These are phyloP conservation scores for Shiraia bambusicola DNA, from an alignment of 2,329 filamentous ascomycete genomes.

Conservation along the genomic window DNA sequence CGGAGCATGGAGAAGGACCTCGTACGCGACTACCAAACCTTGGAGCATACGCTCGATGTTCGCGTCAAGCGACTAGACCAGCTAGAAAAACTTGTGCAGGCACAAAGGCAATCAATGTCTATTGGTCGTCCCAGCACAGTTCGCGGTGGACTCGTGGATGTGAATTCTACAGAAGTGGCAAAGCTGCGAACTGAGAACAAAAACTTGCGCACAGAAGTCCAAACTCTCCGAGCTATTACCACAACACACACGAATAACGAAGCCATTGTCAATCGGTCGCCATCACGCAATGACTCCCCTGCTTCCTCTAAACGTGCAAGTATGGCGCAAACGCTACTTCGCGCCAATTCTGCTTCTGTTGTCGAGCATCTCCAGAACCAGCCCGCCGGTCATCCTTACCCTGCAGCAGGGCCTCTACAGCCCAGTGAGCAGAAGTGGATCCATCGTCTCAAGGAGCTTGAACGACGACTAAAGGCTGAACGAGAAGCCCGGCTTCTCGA, in stretches of 20 bases:
- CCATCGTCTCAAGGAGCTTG: constrained; percentile 80
- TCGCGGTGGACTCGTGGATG: constrained; percentile 44
- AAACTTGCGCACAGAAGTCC: constrained; percentile 61
- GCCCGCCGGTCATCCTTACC: constrained; percentile 35
- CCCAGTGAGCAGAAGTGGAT: constrained; percentile 76
- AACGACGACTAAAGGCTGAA: constrained; percentile 85
- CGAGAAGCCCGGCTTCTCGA: constrained; percentile 83
- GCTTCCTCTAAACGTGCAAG: constrained; percentile 45
- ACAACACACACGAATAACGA: constrained; percentile 27
- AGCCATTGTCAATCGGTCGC: constrained; percentile 26
- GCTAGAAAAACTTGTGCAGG: constrained; percentile 71
- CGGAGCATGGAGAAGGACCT: constrained; percentile 84
- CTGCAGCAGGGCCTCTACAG: constrained; percentile 41
- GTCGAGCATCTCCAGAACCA: constrained; percentile 47
- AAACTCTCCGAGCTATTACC: constrained; percentile 61
- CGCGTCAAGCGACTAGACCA: constrained; percentile 84
- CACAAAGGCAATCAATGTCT: constrained; percentile 35
- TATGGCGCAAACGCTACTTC: constrained; percentile 55
- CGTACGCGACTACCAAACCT: constrained; percentile 83
- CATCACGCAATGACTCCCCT: constrained; percentile 32
- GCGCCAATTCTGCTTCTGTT: constrained; percentile 56
- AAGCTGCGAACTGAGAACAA: constrained; percentile 63
- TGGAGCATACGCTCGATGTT: constrained; percentile 78
- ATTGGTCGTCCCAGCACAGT: constrained; percentile 43
- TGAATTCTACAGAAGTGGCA: constrained; percentile 55